Conservation (phyloP, 805 yeast species). For the Starmerella bacillaris region DNA sequence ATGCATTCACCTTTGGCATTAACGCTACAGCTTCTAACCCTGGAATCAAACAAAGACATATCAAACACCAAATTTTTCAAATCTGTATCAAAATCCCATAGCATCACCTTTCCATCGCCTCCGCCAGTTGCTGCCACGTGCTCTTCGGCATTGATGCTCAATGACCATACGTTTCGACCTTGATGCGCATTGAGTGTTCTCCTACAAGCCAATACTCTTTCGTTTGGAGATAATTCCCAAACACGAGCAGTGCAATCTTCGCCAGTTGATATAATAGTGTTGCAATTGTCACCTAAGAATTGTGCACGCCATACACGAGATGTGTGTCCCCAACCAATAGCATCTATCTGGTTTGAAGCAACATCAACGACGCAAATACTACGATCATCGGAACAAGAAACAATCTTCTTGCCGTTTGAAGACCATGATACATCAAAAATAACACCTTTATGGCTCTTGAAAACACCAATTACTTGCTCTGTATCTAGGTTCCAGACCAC, state of each 20-base stretch:
- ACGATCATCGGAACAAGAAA: constrained; percentile 87
- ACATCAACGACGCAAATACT: constrained; percentile 64
- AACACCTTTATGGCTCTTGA: constrained; percentile 76
- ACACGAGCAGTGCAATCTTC: constrained; percentile 76
- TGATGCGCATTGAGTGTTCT: constrained; percentile 49
- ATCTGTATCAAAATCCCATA: constrained; percentile 30
- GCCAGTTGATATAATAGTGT: constrained; percentile 42
- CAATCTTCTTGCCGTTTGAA: constrained; percentile 34
- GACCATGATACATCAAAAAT: constrained; percentile 65
- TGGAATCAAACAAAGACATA: neutral
- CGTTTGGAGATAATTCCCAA: constrained; percentile 33
- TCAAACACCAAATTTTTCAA: constrained; percentile 1
- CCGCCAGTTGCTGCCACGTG: constrained; percentile 70
- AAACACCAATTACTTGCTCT: constrained; percentile 30
- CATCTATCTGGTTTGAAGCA: constrained; percentile 36
- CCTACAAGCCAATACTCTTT: constrained; percentile 24
- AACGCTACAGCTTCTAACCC: neutral
- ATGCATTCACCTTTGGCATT: neutral
- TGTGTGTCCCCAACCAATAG: constrained; percentile 91
- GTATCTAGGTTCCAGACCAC: constrained; percentile 44
- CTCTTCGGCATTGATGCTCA: constrained; percentile 31
- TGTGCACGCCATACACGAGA: constrained; percentile 80
- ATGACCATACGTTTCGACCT: constrained; percentile 71
- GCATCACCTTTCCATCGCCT: constrained; percentile 68
- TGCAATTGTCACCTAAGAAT: constrained; percentile 31